phyloP scores from a whole-genome alignment of 2,329 filamentous ascomycete species.

The Aspergillus sp. region DNA sequence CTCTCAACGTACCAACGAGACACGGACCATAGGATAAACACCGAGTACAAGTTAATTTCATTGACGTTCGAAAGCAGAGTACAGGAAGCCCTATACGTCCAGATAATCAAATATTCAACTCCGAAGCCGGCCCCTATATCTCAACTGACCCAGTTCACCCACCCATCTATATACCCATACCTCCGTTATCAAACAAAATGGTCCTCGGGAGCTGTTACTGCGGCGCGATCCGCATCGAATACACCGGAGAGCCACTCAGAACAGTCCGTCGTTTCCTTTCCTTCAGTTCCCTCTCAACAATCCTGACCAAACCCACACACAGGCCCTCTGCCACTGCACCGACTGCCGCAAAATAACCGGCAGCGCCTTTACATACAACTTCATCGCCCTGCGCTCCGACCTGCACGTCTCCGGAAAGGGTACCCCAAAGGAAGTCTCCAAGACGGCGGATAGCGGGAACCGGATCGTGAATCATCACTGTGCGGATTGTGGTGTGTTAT shows the following conservation, averaged over 20 bases:
- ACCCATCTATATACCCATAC: too few species aligned
- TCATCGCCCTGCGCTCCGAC: slow-evolving; percentile 35
- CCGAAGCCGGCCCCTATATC: too few species aligned
- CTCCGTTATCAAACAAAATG: slow-evolving; percentile 25
- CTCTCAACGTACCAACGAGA: too few species aligned
- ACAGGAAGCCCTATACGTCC: too few species aligned
- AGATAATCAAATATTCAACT: too few species aligned
- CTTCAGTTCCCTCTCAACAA: not conserved
- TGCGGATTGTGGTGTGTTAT: slow-evolving; percentile 34
- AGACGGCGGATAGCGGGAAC: slow-evolving; percentile 43
- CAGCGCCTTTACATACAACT: slow-evolving; percentile 33
- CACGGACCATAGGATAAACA: too few species aligned
- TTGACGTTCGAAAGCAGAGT: too few species aligned
- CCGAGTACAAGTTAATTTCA: too few species aligned
- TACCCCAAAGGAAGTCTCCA: slow-evolving; percentile 40
- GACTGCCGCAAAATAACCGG: slow-evolving; percentile 47
- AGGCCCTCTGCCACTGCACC: slow-evolving; percentile 45
- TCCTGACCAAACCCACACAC: not conserved
- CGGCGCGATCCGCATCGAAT: slow-evolving; percentile 41
- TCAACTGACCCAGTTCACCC: too few species aligned
- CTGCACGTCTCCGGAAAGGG: slow-evolving; percentile 38
- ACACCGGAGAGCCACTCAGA: slow-evolving; percentile 34
- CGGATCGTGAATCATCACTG: slow-evolving; percentile 43
- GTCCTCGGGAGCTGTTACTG: slow-evolving; percentile 42
- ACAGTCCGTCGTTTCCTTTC: slow-evolving; percentile 21